Base-by-base conservation (phyloP, 768 basidiomycete genomes). In the Obba rivulosa region DNA sequence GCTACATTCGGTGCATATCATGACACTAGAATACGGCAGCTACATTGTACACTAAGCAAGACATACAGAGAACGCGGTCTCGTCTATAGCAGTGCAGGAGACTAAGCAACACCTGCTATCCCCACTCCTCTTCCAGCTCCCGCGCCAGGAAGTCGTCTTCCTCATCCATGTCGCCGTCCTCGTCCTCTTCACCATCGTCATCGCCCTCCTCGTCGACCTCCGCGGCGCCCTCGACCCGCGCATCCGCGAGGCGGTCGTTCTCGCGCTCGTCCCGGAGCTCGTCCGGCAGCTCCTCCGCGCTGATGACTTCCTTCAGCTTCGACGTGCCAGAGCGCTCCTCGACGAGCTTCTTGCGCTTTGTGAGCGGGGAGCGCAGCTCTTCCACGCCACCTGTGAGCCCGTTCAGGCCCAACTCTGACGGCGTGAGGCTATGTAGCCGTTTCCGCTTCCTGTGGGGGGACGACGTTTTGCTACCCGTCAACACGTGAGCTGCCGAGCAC, bases 141-240 rank as follows among this genome's bases (percentile, higher is more conserved):
- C 82, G 74, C n/a, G 86, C 81, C n/a, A 89, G 69, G 61, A 88
- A 88, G 61, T 89, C 87, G 36, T 87, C 86, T 3, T 86, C 85
- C 1, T 77, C 75, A 1, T 80, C 80, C 0, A 74, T 76, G 0
- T 68, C 74, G 0, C 73, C 77, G 2, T 75, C 75, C 0, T 44
- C 55, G 21, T 48, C 53, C 21, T 55, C 51, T 8, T 57, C 53
- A 17, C 56, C 57, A 11, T 57, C 42, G 8, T 74, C 77, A 3
- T 77, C 79, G 0, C 74, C 77, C 0, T 71, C 64, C 0, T 49
- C 53, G 18, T 62, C 57, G 34, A 46, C 56, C 39, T 53, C 56
- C 42, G 45, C 51, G 17, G 36, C 22, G 25, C 25, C 57, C n/a
- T 43, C 14, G 53, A 54, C 7, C 52, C 48, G 20, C 38, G 46